phyloP scores from a whole-genome alignment of 2,329 filamentous ascomycete genomes.

The Beauveria varroae region DNA sequence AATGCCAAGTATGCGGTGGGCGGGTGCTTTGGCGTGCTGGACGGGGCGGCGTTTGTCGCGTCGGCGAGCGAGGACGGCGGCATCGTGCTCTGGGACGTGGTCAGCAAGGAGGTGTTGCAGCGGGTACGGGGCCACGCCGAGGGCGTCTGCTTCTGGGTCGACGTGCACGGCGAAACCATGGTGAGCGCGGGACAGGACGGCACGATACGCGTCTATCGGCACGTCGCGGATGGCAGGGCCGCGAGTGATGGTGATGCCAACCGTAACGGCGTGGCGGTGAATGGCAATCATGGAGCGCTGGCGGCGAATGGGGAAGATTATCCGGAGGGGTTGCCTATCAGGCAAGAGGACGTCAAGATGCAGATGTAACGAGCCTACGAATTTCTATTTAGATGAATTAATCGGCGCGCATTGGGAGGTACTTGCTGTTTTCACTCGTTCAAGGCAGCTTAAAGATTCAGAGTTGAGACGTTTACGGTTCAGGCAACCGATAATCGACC shows the following conservation, averaged over 20 bases:
- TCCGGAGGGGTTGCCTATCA: conserved; percentile 41
- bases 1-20: conserved; percentile 82
- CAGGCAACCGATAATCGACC: no score
- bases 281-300: conserved; percentile 19
- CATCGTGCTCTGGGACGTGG: conserved; percentile 85
- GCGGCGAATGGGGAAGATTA: conserved; percentile 47
- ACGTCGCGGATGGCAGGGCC: conserved; percentile 17
- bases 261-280: conserved; percentile 24
- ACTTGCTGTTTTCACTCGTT: not conserved
- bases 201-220: conserved; percentile 42
- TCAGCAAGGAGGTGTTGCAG: conserved; percentile 76
- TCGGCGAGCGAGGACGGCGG: conserved; percentile 84
- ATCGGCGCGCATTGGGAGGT: not conserved
- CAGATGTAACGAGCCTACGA: conserved; percentile 20
- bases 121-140: conserved; percentile 43
- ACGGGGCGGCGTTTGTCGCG: conserved; percentile 54
- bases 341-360: conserved; percentile 32
- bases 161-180: conserved; percentile 49
- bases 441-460: no score
- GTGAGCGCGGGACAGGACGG: conserved; percentile 50
- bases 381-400: not conserved
- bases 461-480: no score
- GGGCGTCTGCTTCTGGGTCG: conserved; percentile 60
- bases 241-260: conserved; percentile 17
- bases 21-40: conserved; percentile 66